Conservation (phyloP, 169 alveolate genomes). For the Plasmodium malariae region DNA sequence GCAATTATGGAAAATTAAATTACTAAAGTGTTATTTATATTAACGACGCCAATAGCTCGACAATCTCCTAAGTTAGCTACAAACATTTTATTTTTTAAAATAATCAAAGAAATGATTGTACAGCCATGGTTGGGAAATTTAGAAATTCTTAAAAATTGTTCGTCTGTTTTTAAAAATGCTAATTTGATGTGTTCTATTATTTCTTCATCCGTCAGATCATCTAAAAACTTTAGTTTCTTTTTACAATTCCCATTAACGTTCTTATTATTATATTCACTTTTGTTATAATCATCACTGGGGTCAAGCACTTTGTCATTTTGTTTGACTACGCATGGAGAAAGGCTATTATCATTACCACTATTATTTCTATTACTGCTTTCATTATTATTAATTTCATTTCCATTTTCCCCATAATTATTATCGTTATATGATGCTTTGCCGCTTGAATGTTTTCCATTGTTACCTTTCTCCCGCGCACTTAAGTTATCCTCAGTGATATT, state of each 20-base stretch:
- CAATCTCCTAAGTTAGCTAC: conserved; percentile 72
- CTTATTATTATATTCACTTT: not conserved
- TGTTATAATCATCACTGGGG: not conserved
- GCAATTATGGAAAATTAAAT: not conserved
- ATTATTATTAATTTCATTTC: too few species aligned
- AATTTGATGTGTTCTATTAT: conserved; percentile 52
- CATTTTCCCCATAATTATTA: too few species aligned
- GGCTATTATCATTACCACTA: too few species aligned
- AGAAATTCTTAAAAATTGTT: conserved; percentile 47
- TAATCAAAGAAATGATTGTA: conserved; percentile 44
- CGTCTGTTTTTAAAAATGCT: conserved; percentile 70
- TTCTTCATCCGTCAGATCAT: conserved; percentile 66
- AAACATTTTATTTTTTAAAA: conserved; percentile 67
- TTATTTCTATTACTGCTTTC: too few species aligned
- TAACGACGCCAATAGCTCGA: conserved; percentile 74
- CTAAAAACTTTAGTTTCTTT: conserved; percentile 35
- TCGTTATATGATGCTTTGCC: too few species aligned
- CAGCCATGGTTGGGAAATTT: conserved; percentile 74
- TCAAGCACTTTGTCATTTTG: not conserved
- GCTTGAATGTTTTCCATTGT: too few species aligned
- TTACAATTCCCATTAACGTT: not conserved
- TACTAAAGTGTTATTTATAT: conserved; percentile 44
- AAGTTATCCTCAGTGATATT: too few species aligned
- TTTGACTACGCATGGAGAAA: too few species aligned
- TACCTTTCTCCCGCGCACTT: too few species aligned